Conservation (phyloP, 148 eudicot genomes). For the Heliamphora exappendiculata region DNA sequence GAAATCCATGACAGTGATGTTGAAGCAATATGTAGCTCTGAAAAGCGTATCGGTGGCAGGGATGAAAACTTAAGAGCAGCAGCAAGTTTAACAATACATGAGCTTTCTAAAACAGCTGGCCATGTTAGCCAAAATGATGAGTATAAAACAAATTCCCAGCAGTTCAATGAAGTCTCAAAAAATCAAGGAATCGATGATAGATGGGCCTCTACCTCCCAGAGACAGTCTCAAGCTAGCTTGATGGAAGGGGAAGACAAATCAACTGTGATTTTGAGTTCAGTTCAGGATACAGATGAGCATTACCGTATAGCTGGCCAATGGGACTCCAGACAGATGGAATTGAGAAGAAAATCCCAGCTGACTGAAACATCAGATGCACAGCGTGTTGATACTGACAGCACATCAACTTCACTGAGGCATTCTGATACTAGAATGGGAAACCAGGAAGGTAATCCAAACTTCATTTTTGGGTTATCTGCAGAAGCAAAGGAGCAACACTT, state of each 20-base stretch:
- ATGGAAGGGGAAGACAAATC: constrained; percentile 30
- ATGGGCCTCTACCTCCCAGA: constrained; percentile 18
- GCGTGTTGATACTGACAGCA: background rate
- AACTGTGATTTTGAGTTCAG: constrained; percentile 17
- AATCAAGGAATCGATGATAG: constrained; percentile 18
- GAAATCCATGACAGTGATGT: constrained; percentile 21
- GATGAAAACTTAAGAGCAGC: constrained; percentile 17
- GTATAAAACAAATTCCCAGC: constrained; percentile 21
- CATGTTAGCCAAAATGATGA: constrained; percentile 21
- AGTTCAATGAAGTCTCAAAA: constrained; percentile 23
- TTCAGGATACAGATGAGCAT: constrained; percentile 19
- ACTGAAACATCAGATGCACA: constrained; percentile 20
- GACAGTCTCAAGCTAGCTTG: constrained; percentile 29
- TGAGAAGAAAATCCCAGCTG: constrained; percentile 20
- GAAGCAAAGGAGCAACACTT: constrained; percentile 20
- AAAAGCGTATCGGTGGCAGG: constrained; percentile 19
- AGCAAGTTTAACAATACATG: constrained; percentile 26
- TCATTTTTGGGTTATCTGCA: constrained; percentile 16
- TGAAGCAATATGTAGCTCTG: constrained; percentile 22
- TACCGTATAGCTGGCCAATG: constrained; percentile 19
- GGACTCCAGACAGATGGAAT: constrained; percentile 20
- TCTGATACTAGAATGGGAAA: constrained; percentile 27
- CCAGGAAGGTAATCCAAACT: constrained; percentile 24
- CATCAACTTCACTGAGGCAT: constrained; percentile 20
- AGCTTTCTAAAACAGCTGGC: constrained; percentile 30